Conservation (phyloP, 1,284 basidiomycete species). For the Lignosus rhinocerotis region DNA sequence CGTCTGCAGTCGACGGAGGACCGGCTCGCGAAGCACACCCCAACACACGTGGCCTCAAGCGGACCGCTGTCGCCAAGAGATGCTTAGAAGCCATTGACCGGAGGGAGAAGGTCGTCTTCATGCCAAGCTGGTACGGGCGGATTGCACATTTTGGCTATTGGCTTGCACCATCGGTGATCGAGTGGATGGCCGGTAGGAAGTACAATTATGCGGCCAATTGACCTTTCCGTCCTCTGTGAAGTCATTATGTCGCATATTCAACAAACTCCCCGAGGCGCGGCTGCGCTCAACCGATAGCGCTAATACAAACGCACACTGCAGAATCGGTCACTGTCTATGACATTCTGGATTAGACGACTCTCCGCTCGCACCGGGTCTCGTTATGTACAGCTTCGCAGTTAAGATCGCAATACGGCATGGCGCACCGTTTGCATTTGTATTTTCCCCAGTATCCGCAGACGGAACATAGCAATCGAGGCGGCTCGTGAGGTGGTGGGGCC, state of each 20-base stretch:
- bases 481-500: slow-evolving; percentile 47
- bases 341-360: slow-evolving; percentile 40
- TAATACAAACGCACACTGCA: background rate
- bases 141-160: slow-evolving; percentile 58
- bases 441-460: slow-evolving; percentile 71
- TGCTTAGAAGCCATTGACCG: slow-evolving; percentile 61
- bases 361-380: slow-evolving; percentile 62
- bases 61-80: slow-evolving; percentile 52
- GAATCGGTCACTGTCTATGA: background rate
- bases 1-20: slow-evolving; percentile 71
- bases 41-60: slow-evolving; percentile 55
- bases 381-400: slow-evolving; percentile 57
- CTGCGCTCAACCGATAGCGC: background rate
- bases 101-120: slow-evolving; percentile 55
- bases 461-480: slow-evolving; percentile 59
- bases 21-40: slow-evolving; percentile 52
- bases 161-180: slow-evolving; percentile 57
- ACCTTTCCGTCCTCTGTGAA: background rate
- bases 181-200: slow-evolving; percentile 57
- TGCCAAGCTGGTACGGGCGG: slow-evolving; percentile 42
- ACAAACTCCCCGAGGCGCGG: background rate
- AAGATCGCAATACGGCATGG: slow-evolving; percentile 57
- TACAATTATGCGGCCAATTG: slow-evolving; percentile 37
- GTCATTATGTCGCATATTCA: background rate
- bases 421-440: slow-evolving; percentile 62